Base-by-base conservation (phyloP, 2,329 filamentous ascomycete genomes). In the Pestalotiopsis sp. region DNA sequence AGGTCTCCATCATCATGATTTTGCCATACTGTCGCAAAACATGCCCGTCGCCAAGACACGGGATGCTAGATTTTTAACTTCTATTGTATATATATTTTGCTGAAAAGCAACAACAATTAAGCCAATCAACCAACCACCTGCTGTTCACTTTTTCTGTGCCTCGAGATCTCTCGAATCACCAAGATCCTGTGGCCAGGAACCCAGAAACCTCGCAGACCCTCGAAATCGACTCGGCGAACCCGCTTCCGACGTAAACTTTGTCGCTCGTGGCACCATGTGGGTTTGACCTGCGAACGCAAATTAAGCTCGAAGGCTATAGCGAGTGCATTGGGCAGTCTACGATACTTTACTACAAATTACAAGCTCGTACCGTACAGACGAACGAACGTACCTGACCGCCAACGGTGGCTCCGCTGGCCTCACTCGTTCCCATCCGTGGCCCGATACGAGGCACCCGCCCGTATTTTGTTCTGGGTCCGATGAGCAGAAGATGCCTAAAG, bases 1-100 rank as follows among this genome's bases (percentile, higher is more conserved):
- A 61, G 35, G 26, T 61, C 26, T n/a, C 4, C 13, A 7, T n/a
- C 30, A 20, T 39, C 22, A 17, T 17, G 58, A 9, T 52, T 52
- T 52, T 52, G 44, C 44, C 20, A 52, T 52, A 22, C 30, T 35
- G 3, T n/a, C 44, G 20, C 44, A 22, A 52, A 61, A 61, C 24
- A 26, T 40, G 26, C 30, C 30, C 58, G 58, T 61, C 30, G 30
- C 58, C 30, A 39, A 39, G 58, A 38, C 58, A 61, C 58, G 58
- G 30, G 58, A 61, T 61, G 58, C 26, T 61, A 61, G 58, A 61
- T 14, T 35, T 35, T 60, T 61, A 20, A 61, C 14, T 61, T 61
- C 58, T 61, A 35, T n/a, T 61, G 58, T 61, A 61, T 20, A 61
- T 61, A 61, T 61, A 38, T 35, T 38, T 52, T 52, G 26, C 5